Evolutionary conservation across 2,329 filamentous ascomycete species (phyloP), one percentile per base, ranked within the genome.

Genomic region (Apiospora marii): DNA sequence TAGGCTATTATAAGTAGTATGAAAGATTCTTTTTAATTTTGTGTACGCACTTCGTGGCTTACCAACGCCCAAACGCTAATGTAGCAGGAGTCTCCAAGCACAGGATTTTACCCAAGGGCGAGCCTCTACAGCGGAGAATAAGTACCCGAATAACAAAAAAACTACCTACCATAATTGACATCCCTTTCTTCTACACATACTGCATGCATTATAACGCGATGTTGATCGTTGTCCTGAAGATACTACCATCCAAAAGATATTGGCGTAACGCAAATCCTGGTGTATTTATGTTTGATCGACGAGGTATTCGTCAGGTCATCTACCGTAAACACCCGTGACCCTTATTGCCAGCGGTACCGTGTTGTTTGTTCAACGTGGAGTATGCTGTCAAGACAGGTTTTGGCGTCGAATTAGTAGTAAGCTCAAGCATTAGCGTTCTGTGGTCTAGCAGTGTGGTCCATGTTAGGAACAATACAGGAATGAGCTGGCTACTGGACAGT

Each of bases 101-200:
- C 27, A 58, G 51, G 27, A 34, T 53, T 53, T 53, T 53, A 53
- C 13, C 27, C 13, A 53, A 30, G 49, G 49, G 49, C 49, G 49
- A 53, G 49, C 49, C 49, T 14, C 24, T 30, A 53, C 24, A 53
- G 49, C 49, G n/a, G 49, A 53, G 49, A 53, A 51, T 51, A 51
- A 51, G n/a, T 51, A 51, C 49, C 49, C 49, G 49, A 51, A 51
- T 27, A 27, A 53, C 10, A 53, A 27, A 51, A 51, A 53, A 53
- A 8, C 12, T 24, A 53, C 49, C 24, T 53, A 53, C 24, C 24
- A 53, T 53, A 13, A 53, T 53, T 53, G 12, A 30, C 30, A 27
- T 53, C 24, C 24, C 24, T 53, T 53, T 53, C 49, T 53, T 53
- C 16, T 48, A 48, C 44, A 48, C 16, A 48, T 48, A 48, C 6